Evolutionary conservation across 305 asterid species (phyloP), one percentile per base, ranked within the genome.

Genomic region (Solanum hybrid): DNA sequence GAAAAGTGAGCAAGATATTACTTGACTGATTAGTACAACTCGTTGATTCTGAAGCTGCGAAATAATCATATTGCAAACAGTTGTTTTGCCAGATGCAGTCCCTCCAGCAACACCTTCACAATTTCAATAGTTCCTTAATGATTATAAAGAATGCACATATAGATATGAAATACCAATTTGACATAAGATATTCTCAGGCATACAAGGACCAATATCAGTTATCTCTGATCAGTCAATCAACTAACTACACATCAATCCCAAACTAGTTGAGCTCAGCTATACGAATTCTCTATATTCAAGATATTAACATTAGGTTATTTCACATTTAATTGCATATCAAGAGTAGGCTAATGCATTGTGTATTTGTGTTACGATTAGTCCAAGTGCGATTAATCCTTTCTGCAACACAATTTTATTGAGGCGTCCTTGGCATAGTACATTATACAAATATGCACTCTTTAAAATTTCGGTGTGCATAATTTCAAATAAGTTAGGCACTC

Each of bases 101-200:
- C 99, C 99, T 79, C 99, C 99, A 56, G 99, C 99, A 88, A 97
- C 99, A 88, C 99, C 99, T 97, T 92, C 93, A 90, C 88, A 89
- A 85, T 60, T 87, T 45, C 22, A 6, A 60, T 36, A 32, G 10
- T 19, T 34, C 42, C 32, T 37, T 6, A 26, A 79, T 76, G 75
- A 90, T 64, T 42, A 38, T 7, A 80, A 69, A 12, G 3, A 17
- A 56, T 27, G 51, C 37, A 79, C 38, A 19, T 14, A 11, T 2
- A 66, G 24, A 87, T 51, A 26, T 17, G 73, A 51, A 42, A 56
- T 37, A 85, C 26, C n/a, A 81, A 79, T 42, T 7, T 5, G 15
- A 27, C 38, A 26, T 8, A 29, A 82, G 10, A 82, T 69, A 8
- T 82, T 82, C 29, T 29, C 73, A 45, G 87, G 72, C 38, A 45